Conservation (phyloP, 768 basidiomycete species). For the Naematelia encephala region DNA sequence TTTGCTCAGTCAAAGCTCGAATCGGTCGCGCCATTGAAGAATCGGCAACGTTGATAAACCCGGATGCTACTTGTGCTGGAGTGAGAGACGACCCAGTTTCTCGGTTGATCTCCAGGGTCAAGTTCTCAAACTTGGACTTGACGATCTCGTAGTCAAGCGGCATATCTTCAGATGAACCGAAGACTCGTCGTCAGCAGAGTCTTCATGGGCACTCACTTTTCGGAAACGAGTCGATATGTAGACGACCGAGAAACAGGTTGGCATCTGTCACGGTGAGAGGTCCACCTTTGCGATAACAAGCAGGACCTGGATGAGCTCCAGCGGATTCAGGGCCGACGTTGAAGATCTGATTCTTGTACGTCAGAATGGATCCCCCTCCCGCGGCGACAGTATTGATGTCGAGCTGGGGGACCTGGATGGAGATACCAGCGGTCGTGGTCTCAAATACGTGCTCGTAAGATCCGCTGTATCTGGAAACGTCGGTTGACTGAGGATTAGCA, state of each 20-base stretch:
- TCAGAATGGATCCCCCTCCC: slow-evolving; percentile 85
- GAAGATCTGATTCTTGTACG: slow-evolving; percentile 85
- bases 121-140: slow-evolving; percentile 62
- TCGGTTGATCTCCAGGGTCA: slow-evolving; percentile 67
- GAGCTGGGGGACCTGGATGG: slow-evolving; percentile 88
- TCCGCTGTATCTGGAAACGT: slow-evolving; percentile 88
- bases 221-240: slow-evolving; percentile 80
- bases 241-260: slow-evolving; percentile 81
- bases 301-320: slow-evolving; percentile 87
- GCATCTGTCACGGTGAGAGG: slow-evolving; percentile 89
- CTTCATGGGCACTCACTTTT: slow-evolving; percentile 58
- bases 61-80: slow-evolving; percentile 69
- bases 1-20: slow-evolving; percentile 81
- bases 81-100: slow-evolving; percentile 57
- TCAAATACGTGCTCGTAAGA: slow-evolving; percentile 65
- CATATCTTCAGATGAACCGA: slow-evolving; percentile 82
- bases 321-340: slow-evolving; percentile 81
- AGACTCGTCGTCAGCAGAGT: slow-evolving; percentile 82
- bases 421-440: slow-evolving; percentile 59
- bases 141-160: slow-evolving; percentile 74
- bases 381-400: slow-evolving; percentile 87
- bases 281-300: slow-evolving; percentile 76
- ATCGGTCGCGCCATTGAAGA: slow-evolving; percentile 96
- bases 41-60: slow-evolving; percentile 96
- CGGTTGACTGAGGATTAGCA: slow-evolving; percentile 62